Evolutionary conservation across 352 stramenopile genomes (phyloP).

Genomic region (Globisporangium parvum): DNA sequence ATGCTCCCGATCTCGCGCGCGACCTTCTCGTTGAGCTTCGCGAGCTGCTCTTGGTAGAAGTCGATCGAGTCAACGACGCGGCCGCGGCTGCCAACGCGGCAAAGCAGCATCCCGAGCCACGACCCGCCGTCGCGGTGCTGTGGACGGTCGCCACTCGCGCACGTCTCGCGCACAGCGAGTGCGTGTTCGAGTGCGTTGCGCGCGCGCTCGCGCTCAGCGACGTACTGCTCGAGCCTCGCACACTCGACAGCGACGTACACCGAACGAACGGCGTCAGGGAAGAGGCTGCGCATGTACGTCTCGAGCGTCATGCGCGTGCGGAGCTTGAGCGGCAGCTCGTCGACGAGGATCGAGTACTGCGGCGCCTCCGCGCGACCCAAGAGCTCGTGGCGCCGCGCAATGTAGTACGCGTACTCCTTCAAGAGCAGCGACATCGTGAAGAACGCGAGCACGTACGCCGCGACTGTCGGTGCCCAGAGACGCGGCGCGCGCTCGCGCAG

Average conservation of each 20-base stretch:
- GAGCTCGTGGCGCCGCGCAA: constrained; percentile 50
- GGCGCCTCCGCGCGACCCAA: constrained; percentile 42
- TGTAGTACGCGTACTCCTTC: constrained; percentile 61
- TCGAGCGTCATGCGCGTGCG: constrained; percentile 54
- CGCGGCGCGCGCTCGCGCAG: constrained; percentile 36
- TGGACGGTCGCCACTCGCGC: constrained; percentile 23
- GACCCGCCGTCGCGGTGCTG: constrained; percentile 41
- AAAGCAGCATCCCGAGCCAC: constrained; percentile 34
- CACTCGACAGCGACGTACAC: constrained; percentile 76
- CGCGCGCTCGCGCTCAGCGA: constrained; percentile 39
- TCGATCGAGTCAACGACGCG: constrained; percentile 54
- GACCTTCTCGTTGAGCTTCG: constrained; percentile 51
- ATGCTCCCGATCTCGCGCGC: constrained; percentile 58
- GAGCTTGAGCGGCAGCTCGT: constrained; percentile 55
- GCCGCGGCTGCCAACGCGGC: constrained; percentile 28
- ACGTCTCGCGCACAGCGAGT: constrained; percentile 38
- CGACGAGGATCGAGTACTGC: constrained; percentile 74
- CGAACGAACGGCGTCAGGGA: constrained; percentile 46
- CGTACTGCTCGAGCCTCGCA: constrained; percentile 39
- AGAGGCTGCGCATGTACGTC: constrained; percentile 68
- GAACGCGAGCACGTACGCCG: constrained; percentile 44
- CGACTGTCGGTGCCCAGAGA: constrained; percentile 57
- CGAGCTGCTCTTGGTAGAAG: constrained; percentile 47
- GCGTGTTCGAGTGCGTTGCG: constrained; percentile 48
- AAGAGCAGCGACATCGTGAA: constrained; percentile 56